Percentiles rank a stretch among this genome's conserved stretches.
phyloP scores from a whole-genome alignment of 805 yeast genomes.

The Trichomonascus vanleenenianus region DNA sequence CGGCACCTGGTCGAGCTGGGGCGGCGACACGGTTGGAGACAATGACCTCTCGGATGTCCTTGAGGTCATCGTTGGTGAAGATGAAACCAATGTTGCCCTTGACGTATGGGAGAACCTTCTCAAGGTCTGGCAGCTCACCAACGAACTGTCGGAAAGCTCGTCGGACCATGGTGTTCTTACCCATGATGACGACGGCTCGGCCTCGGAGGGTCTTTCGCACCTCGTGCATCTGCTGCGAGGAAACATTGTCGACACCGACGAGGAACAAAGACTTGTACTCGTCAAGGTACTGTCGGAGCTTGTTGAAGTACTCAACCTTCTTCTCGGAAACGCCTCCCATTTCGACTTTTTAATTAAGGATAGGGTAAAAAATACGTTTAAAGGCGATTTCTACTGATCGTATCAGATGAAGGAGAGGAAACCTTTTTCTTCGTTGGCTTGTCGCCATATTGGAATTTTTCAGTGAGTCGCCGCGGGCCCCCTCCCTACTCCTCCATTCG shows the following conservation, averaged over 20 bases:
- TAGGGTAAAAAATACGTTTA: conserved; percentile 27
- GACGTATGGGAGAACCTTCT: conserved; percentile 89
- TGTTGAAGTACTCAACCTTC: conserved; percentile 90
- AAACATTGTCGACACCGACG: conserved; percentile 99
- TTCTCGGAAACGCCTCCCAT: conserved; percentile 99
- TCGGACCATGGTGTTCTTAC: conserved; percentile 99
- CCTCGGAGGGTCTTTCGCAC: conserved; percentile 95
- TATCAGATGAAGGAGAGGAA: too few relatives aligned
- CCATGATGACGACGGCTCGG: conserved; percentile 94
- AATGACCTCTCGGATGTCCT: conserved; percentile 82
- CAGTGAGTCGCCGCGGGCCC: too few relatives aligned
- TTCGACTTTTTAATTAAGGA: conserved; percentile 50
- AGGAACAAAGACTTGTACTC: conserved; percentile 97
- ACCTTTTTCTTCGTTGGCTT: too few relatives aligned
- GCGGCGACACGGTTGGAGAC: conserved; percentile 96
- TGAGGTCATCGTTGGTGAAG: conserved; percentile 95
- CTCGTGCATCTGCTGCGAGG: conserved; percentile 99
- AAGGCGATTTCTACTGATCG: conserved; percentile 18
- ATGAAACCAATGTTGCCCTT: conserved; percentile 99
- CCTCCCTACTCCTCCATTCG: too few relatives aligned
- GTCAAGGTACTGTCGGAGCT: conserved; percentile 90
- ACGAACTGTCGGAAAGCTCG: conserved; percentile 98
- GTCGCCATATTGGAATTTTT: too few relatives aligned
- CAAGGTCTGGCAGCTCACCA: conserved; percentile 89
- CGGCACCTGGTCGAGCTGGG: conserved; percentile 99